Base-by-base conservation (phyloP, 2,329 filamentous ascomycete species). In the Plectosphaerella cucumerina region DNA sequence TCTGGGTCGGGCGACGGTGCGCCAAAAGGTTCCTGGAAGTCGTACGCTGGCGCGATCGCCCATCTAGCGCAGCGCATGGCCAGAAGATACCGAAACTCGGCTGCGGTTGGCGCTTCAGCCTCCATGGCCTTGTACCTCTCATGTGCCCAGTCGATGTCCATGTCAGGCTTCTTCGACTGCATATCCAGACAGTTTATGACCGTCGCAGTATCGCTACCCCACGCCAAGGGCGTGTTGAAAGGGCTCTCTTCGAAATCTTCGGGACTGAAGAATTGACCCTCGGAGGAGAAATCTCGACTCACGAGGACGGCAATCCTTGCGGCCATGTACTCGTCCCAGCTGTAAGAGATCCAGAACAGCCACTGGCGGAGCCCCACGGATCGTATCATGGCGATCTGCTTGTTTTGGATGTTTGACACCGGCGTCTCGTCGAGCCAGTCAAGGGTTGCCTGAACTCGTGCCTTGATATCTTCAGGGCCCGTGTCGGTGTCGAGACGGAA, bases 111-210 rank as follows among this genome's bases (percentile, higher is more conserved):
- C 2, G 69, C 68, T 41, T 62, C 56, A 10, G 48, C 33, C 10
- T 56, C 47, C 21, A 70, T 1, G 50, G 65, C 8, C 14, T 51
- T 73, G 1, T 72, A 76, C 56, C 9, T 75, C 4, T 77, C 73
- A 73, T 77, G 76, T 57, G 78, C 73, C 0, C 67, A 69, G 49
- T 64, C 1, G 61, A 76, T 11, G 31, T 69, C 33, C 54, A 63
- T 6, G 48, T 53, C 31, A 42, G 46, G 12, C 12, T 31, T 18
- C 18, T 21, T 46, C 8, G 22, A 45, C 15, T 46, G 37, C 10
- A 39, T 52, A 10, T 44, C 33, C 6, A 21, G 26, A n/a, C 22
- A 20, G n/a, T 31, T 22, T 2, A 46, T 43, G 48, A 39, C 41
- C 10, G 37, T 43, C 11, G 44, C 55, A 12, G 26, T 11, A 31